Evolutionary conservation across 345 rosid genomes (phyloP), one percentile per base, ranked within the genome.

Genomic region (Pugionium cornutum): DNA sequence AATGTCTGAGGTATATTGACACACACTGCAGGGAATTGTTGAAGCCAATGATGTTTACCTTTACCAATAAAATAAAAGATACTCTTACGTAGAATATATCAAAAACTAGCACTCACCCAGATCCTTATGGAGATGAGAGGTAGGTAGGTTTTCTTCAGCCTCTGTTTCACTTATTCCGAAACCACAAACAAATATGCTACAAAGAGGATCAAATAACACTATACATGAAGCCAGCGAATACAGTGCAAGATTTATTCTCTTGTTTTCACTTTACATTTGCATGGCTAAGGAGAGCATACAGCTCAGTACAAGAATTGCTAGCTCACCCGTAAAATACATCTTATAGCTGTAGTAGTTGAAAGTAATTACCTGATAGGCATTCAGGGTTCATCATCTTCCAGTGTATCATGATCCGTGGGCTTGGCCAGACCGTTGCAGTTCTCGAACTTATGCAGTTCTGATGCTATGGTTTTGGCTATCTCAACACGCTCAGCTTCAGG

Each of bases 381-480:
- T 59, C 60, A 62, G 62, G 10, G 49, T 37, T 55, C 58, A 2
- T 33, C 53, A 56, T 64, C 18, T 18, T 56, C 52, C 59, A n/a
- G 11, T 49, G 39, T 41, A 48, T 64, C 70, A 57, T 42, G 70
- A 6, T 44, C 31, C 6, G 69, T 11, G 18, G 86, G 69, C 51
- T 52, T 55, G 6, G 78, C 49, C 41, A 83, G 51, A 45, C 79
- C 82, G 53, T 58, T 79, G 33, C 80, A 67, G 53, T 84, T 81
- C 70, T 75, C 88, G 25, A 86, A 53, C 83, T 86, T 87, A 27
- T 83, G 89, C 33, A 90, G 63, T 77, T 90, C 88, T 0, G 91
- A 86, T 74, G 88, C 97, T 6, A 92, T 80, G 61, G 83, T 83
- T 80, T 74, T 83, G 8, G 81, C 88, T 39, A 89, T 87, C 76